Conservation (phyloP, 768 basidiomycete genomes). For the Polyporus arcularius region DNA sequence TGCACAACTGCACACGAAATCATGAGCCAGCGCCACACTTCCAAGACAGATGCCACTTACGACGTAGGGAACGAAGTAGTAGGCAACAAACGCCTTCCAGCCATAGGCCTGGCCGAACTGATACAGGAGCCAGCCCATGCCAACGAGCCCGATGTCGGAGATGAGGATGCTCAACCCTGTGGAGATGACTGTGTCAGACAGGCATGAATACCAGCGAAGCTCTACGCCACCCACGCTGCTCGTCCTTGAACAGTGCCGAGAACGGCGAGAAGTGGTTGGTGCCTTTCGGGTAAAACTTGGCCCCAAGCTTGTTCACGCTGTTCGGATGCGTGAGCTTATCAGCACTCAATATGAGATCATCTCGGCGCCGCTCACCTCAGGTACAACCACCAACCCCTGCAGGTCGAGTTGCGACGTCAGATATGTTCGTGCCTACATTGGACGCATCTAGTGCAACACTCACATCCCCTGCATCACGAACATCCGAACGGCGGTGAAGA, state of each 20-base stretch:
- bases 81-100: conserved; percentile 23
- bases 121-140: conserved; percentile 24
- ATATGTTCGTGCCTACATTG: not conserved
- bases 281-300: conserved; percentile 30
- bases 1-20: conserved; percentile 27
- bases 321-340: not conserved
- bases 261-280: conserved; percentile 34
- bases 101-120: conserved; percentile 20
- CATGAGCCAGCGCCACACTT: conserved; percentile 5
- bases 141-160: conserved; percentile 28
- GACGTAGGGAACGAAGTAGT: conserved; percentile 32
- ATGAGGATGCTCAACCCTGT: conserved; percentile 28
- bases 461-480: conserved; percentile 32
- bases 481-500: conserved; percentile 28
- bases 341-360: not conserved
- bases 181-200: not conserved
- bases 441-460: not conserved
- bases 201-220: not conserved
- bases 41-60: conserved; percentile 13
- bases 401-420: not conserved
- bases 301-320: conserved; percentile 30
- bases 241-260: conserved; percentile 27
- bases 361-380: conserved; percentile 17
- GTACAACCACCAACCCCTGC: conserved; percentile 31
- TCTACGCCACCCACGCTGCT: conserved; percentile 20